phyloP scores from a whole-genome alignment of 2,329 filamentous ascomycete genomes.

The Lanzia echinophila region DNA sequence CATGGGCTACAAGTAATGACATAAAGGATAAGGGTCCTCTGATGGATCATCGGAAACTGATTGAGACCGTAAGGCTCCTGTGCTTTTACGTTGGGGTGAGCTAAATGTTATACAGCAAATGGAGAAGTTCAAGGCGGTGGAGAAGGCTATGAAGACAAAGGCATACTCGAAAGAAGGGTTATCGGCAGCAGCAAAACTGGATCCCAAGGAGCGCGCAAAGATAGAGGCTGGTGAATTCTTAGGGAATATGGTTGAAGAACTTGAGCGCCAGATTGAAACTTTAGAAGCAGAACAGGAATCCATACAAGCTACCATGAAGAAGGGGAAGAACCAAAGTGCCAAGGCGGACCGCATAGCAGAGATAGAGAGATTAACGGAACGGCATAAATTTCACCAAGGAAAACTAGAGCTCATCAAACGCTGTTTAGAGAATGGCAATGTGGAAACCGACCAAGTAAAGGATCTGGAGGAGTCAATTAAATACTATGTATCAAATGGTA shows the following conservation, averaged over 20 bases:
- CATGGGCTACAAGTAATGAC: conserved; percentile 96
- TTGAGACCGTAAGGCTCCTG: conserved; percentile 71
- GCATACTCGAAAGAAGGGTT: conserved; percentile 98
- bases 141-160: conserved; percentile 99
- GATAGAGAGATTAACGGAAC: conserved; percentile 76
- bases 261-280: conserved; percentile 88
- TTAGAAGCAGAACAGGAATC: conserved; percentile 85
- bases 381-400: conserved; percentile 92
- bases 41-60: conserved; percentile 87
- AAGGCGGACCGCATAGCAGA: conserved; percentile 86
- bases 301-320: conserved; percentile 85
- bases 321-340: conserved; percentile 77
- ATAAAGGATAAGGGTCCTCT: conserved; percentile 99
- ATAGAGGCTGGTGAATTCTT: conserved; percentile 83
- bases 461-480: conserved; percentile 87
- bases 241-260: conserved; percentile 78
- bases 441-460: conserved; percentile 80
- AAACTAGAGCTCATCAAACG: conserved; percentile 88
- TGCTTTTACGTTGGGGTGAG: conserved; percentile 12
- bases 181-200: conserved; percentile 83
- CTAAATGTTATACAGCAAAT: conserved; percentile 64
- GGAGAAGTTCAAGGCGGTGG: conserved; percentile 99
- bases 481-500: conserved; percentile 89
- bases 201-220: conserved; percentile 97
- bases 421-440: conserved; percentile 83